Conservation (phyloP, 352 stramenopile species). For the Globisporangium nagaii region DNA sequence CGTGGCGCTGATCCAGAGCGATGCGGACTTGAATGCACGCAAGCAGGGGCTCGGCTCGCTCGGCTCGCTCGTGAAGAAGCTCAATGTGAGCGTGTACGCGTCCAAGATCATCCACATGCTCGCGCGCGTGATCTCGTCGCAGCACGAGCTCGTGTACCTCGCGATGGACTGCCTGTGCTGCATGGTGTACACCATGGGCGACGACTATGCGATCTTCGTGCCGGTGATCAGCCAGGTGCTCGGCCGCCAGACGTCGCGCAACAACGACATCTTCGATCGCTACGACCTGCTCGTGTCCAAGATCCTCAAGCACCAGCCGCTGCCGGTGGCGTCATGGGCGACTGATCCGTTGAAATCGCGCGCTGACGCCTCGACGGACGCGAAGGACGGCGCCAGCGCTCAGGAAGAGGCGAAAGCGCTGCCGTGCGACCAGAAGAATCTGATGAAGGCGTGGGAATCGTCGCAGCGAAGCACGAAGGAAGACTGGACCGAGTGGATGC, state of each 20-base stretch:
- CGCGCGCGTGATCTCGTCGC: constrained; percentile 72
- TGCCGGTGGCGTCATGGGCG: constrained; percentile 78
- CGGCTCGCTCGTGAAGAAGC: constrained; percentile 83
- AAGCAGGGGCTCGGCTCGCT: constrained; percentile 81
- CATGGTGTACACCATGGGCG: constrained; percentile 88
- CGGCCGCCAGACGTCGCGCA: constrained; percentile 56
- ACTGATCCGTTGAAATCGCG: constrained; percentile 63
- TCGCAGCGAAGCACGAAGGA: constrained; percentile 83
- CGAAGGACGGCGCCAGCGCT: constrained; percentile 26
- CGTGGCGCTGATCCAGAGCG: constrained; percentile 78
- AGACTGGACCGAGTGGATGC: constrained; percentile 99
- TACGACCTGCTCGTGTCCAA: constrained; percentile 86
- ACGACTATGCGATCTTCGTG: constrained; percentile 88
- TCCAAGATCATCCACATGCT: constrained; percentile 90
- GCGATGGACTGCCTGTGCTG: constrained; percentile 86
- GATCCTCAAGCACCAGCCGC: constrained; percentile 82
- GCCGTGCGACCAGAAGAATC: constrained; percentile 76
- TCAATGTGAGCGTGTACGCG: constrained; percentile 85
- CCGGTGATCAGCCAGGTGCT: constrained; percentile 82
- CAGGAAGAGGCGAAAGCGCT: constrained; percentile 72
- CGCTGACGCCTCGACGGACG: constrained; percentile 22
- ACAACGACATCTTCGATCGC: constrained; percentile 83
- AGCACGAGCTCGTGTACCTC: constrained; percentile 80
- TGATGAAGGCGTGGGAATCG: constrained; percentile 84
- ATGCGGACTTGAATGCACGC: constrained; percentile 72